A percentile compares a stretch with the other conserved stretches of the same genome.
Evolutionary conservation across 257 asterid species (phyloP).

Genomic region (Forsythia viridissima): DNA sequence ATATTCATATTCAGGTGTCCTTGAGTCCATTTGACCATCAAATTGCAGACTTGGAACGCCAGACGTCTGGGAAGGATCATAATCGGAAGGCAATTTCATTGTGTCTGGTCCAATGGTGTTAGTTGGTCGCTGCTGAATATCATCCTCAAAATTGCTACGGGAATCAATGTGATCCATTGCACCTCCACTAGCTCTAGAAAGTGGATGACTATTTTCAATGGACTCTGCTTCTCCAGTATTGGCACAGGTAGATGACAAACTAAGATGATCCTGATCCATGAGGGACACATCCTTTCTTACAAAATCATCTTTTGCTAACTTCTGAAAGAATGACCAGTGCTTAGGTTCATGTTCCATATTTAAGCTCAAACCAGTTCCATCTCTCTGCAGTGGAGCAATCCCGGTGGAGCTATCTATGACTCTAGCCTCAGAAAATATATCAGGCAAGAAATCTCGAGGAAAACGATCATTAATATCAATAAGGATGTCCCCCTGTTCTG

Average conservation of each 20-base stretch:
- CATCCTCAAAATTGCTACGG: slow-evolving; percentile 37
- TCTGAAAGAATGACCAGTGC: slow-evolving; percentile 78
- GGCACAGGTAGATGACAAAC: slow-evolving; percentile 46
- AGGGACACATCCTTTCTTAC: slow-evolving; percentile 72
- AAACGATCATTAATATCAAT: slow-evolving; percentile 83
- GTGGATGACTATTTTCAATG: slow-evolving; percentile 48
- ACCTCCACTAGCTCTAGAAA: slow-evolving; percentile 40
- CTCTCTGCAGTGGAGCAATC: slow-evolving; percentile 43
- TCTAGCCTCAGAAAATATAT: slow-evolving; percentile 70
- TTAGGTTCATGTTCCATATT: slow-evolving; percentile 78
- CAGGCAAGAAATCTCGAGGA: slow-evolving; percentile 80
- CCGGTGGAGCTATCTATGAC: slow-evolving; percentile 40
- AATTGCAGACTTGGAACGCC: slow-evolving; percentile 45
- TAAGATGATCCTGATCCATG: slow-evolving; percentile 90
- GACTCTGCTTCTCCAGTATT: slow-evolving; percentile 49
- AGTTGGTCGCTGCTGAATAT: slow-evolving; percentile 44
- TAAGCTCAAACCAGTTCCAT: slow-evolving; percentile 71
- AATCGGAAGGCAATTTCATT: slow-evolving; percentile 53
- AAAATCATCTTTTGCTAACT: slow-evolving; percentile 64
- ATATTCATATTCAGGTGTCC: slow-evolving; percentile 45
- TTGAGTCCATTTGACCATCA: slow-evolving; percentile 43
- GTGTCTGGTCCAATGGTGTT: slow-evolving; percentile 40
- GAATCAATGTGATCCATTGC: slow-evolving; percentile 42
- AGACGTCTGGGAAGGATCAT: slow-evolving; percentile 50
- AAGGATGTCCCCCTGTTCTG: slow-evolving; percentile 66